Conservation (phyloP, 1,139 yeast genomes). For the Diutina sp. region DNA sequence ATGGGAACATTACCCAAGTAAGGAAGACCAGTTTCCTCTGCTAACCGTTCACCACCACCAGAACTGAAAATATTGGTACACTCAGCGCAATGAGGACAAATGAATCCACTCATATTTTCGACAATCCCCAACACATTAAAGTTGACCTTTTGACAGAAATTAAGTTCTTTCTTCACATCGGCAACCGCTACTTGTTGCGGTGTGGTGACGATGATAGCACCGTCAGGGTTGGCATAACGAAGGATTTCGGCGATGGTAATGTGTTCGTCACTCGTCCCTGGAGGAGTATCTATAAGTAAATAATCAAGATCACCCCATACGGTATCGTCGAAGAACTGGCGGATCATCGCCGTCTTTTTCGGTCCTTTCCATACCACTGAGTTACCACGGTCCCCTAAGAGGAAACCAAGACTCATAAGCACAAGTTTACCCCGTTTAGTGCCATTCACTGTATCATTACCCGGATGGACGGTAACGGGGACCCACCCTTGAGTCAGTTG, state of each 20-base stretch:
- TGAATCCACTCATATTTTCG: constrained; percentile 38
- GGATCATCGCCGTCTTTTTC: constrained; percentile 93
- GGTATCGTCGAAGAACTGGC: constrained; percentile 84
- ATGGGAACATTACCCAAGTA: constrained; percentile 85
- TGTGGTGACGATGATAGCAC: constrained; percentile 36
- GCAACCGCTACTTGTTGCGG: constrained; percentile 46
- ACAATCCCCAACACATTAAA: constrained; percentile 29
- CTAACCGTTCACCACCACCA: constrained; percentile 80
- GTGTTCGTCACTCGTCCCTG: constrained; percentile 98
- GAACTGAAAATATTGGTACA: constrained; percentile 83
- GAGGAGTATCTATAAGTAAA: constrained; percentile 90
- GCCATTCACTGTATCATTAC: constrained; percentile 2
- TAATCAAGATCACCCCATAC: constrained; percentile 70
- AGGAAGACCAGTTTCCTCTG: constrained; percentile 45
- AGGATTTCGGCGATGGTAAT: constrained; percentile 92
- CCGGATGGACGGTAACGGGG: constrained; percentile 46
- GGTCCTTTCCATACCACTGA: constrained; percentile 99
- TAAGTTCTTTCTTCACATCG: constrained; percentile 36
- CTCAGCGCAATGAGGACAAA: constrained; percentile 72
- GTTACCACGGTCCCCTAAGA: constrained; percentile 71
- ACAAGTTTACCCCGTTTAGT: constrained; percentile 29
- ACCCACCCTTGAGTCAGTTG: constrained; percentile 86
- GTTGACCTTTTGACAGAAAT: constrained; percentile 33
- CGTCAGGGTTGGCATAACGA: constrained; percentile 37
- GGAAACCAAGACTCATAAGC: constrained; percentile 85